phyloP scores from a whole-genome alignment of 257 asterid species.

The Ligustrum vulgare region DNA sequence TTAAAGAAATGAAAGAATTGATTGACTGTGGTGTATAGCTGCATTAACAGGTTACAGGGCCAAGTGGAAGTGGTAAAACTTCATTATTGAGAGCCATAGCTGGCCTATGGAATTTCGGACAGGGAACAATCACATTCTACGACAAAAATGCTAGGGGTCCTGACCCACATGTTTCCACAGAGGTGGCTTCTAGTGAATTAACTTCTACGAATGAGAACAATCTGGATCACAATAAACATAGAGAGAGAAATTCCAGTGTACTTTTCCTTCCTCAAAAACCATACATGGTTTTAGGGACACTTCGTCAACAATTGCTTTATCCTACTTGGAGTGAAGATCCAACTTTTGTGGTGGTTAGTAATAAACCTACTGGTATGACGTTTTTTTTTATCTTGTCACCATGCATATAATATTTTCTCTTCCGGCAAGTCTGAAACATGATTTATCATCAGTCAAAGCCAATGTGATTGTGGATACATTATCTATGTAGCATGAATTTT shows the following conservation, averaged over 20 bases:
- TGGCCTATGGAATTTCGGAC: slow-evolving; percentile 86
- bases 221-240: slow-evolving; percentile 23
- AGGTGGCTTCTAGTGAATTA: slow-evolving; percentile 29
- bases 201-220: slow-evolving; percentile 24
- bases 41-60: slow-evolving; percentile 80
- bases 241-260: slow-evolving; percentile 42
- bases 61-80: slow-evolving; percentile 96
- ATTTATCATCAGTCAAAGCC: background rate
- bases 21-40: slow-evolving; percentile 33
- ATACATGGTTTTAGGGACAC: slow-evolving; percentile 89
- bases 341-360: slow-evolving; percentile 35
- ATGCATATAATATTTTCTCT: slow-evolving; percentile 17
- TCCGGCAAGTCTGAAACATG: slow-evolving; percentile 3
- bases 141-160: slow-evolving; percentile 36
- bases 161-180: slow-evolving; percentile 27
- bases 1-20: slow-evolving; percentile 7
- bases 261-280: slow-evolving; percentile 95
- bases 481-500: background rate
- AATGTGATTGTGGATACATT: background rate
- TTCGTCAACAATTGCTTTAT: slow-evolving; percentile 82
- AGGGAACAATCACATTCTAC: slow-evolving; percentile 65
- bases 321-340: slow-evolving; percentile 75
- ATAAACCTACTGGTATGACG: slow-evolving; percentile 49
- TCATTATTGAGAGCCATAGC: slow-evolving; percentile 80
- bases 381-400: slow-evolving; percentile 21